Base-by-base conservation (phyloP, 805 yeast genomes). In the Huiozyma sinensis region DNA sequence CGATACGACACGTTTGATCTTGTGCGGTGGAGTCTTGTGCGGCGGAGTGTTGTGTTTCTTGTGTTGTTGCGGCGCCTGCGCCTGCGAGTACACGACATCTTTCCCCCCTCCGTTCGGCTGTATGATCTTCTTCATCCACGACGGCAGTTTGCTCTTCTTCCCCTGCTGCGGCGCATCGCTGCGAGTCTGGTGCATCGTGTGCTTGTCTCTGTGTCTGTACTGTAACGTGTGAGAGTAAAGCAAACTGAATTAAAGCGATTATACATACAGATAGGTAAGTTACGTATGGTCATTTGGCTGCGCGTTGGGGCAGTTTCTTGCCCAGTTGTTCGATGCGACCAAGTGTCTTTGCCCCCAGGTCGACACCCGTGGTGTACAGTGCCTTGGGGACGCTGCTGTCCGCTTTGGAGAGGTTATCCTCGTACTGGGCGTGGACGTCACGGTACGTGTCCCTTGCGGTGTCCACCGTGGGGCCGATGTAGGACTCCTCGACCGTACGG, bases 101-200 rank as follows among this genome's bases (percentile, higher is more conserved):
- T 29, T 6, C 10, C 9, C 31, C 4, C 24, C 6, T 3, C 33
- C 11, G 37, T 33, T 36, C 3, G 61, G 58, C 47, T 54, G 61
- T 9, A 61, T 61, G n/a, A 61, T 54, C 33, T 55, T 52, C 42
- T 51, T 60, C 36, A 61, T 57, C 66, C 66, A 61, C 3, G 51
- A 47, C 3, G 65, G 56, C 31, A 61, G 36, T 42, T 59, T 61
- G 42, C 52, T 58, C 44, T 55, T 60, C 31, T 53, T 59, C 27
- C 32, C 17, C 7, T 40, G 33, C 33, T 8, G 11, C 33, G n/a
- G 33, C n/a, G 33, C n/a, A 17, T 17, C 24, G 33, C n/a, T 31
- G 33, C n/a, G 33, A 8, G 33, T 31, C 11, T 31, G 33, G 33
- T 31, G 9, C 11, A 9, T 31, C 33, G n/a, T 31, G 33, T 3